Evolutionary conservation across 345 rosid species (phyloP), one percentile per base, ranked within the genome.

Genomic region (Populus alba): DNA sequence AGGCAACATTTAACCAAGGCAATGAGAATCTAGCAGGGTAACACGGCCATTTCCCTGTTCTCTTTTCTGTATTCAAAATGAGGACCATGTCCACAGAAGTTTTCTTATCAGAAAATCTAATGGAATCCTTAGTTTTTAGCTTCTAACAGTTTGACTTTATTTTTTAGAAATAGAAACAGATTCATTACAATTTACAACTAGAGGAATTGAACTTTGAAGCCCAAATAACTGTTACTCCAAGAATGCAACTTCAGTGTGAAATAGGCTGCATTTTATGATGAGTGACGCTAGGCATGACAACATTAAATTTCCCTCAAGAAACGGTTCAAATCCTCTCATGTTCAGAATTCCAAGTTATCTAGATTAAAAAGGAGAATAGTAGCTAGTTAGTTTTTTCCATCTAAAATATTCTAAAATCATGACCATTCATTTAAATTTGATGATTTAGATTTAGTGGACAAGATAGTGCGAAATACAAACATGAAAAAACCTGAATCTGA

Each of bases 31-130:
- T 13, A 61, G 16, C 63, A 66, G 71, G 63, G 47, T 49, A 12
- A 20, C 38, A 6, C 1, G 41, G 61, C 11, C 78, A 22, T 75
- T 73, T 66, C 29, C 23, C 65, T 59, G 1, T 23, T 59, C 29
- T 75, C 62, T 43, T 66, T 66, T 41, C 71, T 13, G 29, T 23
- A 8, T 29, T 66, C 67, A 61, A 66, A 75, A 47, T 65, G 67
- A 9, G 77, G 27, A 47, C 68, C 39, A 5, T 33, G 45, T 33
- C 7, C 13, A 38, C 23, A 23, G 53, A 38, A 17, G 38, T 39
- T 25, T 65, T 43, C 59, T 45, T 45, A 31, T 27, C 51, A 17
- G 27, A 29, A 45, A 20, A 65, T 62, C 41, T 25, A 39, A n/a
- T 7, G 29, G 62, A 73, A 35, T 3, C 51, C 68, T 41, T 23